Conservation (phyloP, 2,329 filamentous ascomycete species). For the Colletotrichum cordylinicola region DNA sequence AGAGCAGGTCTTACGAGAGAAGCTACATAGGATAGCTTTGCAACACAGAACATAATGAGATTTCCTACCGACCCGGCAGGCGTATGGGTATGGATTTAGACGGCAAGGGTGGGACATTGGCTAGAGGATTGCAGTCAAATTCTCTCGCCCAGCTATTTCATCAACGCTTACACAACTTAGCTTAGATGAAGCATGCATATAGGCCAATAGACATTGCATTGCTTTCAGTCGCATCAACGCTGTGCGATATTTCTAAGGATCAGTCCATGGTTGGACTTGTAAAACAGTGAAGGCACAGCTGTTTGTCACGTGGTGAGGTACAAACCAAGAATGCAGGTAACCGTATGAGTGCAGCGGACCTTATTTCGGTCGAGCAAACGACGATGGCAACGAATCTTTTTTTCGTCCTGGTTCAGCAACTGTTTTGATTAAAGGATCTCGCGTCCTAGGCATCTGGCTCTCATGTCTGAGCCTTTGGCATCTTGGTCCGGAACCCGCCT, state of each 20-base stretch:
- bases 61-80: not conserved
- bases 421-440: not conserved
- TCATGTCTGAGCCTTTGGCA: conserved; percentile 14
- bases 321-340: conserved; percentile 23
- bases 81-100: not conserved
- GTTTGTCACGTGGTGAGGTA: conserved; percentile 25
- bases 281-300: conserved; percentile 9
- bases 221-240: not conserved
- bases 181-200: not conserved
- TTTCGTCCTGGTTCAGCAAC: not conserved
- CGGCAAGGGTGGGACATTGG: not conserved
- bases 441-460: conserved; percentile 5
- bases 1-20: conserved; percentile 6
- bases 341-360: conserved; percentile 19
- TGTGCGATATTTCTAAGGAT: not conserved
- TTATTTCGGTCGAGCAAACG: conserved; percentile 23
- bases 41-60: not conserved
- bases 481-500: not conserved
- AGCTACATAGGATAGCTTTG: not conserved
- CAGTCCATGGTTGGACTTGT: conserved; percentile 6
- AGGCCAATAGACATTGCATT: conserved; percentile 6
- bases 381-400: conserved; percentile 12
- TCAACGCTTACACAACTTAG: not conserved
- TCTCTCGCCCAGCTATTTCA: not conserved
- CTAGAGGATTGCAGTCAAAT: not conserved